Conservation (phyloP, 495 filamentous ascomycete species). For the Penicillium manginii region DNA sequence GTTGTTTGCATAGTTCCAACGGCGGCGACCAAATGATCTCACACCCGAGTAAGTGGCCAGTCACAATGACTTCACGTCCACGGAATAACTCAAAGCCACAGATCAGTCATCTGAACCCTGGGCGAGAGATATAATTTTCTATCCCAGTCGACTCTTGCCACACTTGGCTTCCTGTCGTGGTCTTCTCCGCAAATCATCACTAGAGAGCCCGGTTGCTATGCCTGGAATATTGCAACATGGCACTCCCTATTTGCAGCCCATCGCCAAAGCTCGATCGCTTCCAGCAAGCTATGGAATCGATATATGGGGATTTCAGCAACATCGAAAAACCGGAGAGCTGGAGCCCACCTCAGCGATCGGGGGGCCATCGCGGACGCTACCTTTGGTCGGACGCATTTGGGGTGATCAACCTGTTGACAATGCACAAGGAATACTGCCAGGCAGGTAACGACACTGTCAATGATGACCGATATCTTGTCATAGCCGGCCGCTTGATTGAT, state of each 20-base stretch:
- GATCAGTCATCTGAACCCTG: background rate
- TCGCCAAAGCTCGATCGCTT: slow-evolving; percentile 40
- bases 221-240: slow-evolving; percentile 25
- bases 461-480: slow-evolving; percentile 50
- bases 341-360: slow-evolving; percentile 54
- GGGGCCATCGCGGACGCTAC: slow-evolving; percentile 68
- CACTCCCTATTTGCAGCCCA: slow-evolving; percentile 25
- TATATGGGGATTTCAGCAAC: slow-evolving; percentile 42
- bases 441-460: slow-evolving; percentile 1
- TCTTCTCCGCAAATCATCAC: slow-evolving; percentile 10
- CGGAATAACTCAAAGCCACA: slow-evolving; percentile 12
- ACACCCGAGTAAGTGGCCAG: slow-evolving; percentile 24
- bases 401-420: slow-evolving; percentile 68
- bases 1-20: slow-evolving; percentile 7
- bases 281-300: slow-evolving; percentile 41
- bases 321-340: slow-evolving; percentile 38
- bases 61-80: slow-evolving; percentile 40
- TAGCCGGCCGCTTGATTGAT: slow-evolving; percentile 55
- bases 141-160: background rate
- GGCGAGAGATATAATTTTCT: background rate
- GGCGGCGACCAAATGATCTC: slow-evolving; percentile 28
- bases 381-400: slow-evolving; percentile 73
- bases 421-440: slow-evolving; percentile 46
- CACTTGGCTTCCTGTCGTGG: background rate
- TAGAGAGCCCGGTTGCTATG: slow-evolving; percentile 18